Base-by-base conservation (phyloP, 495 filamentous ascomycete species). In the Neurospora sp. region DNA sequence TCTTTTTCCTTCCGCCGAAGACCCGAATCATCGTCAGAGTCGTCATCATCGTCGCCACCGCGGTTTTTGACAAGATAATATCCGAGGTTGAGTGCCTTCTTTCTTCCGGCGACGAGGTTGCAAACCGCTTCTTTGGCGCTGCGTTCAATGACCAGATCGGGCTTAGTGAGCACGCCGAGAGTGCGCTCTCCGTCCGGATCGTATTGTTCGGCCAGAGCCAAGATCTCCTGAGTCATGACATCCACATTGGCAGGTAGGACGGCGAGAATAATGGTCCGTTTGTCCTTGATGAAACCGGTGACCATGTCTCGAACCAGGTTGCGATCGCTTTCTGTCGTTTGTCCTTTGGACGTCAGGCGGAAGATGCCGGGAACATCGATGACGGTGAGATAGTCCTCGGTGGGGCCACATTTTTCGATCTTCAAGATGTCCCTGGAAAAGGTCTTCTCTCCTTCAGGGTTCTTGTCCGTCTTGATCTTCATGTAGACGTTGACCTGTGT, bases 341-440 rank as follows among this genome's bases (percentile, higher is more conserved):
- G n/a, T 31, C 85, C 86, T 20, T 79, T 71, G 9, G 81, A 86
- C 0, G 83, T 79, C n/a, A 77, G 86, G n/a, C 83, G 85, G 78
- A 92, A 91, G 39, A 91, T 88, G 10, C 89, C 88, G 1, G 89
- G 89, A 3, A 91, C 83, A 74, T 92, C 88, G 53, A 91, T 87
- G 1, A 92, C 80, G 65, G 82, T 90, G 2, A 92, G 78, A 73
- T 91, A 85, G 22, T 87, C 80, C 71, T 89, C 81, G 0, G 72
- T 70, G 0, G 88, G 89, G 6, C 90, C 88, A 42, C 74, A 76
- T 3, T 90, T 85, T 71, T 90, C 87, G 7, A 91, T 81, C 22
- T 82, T 83, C 18, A 91, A 80, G 6, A 91, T 77, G 76, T 89
- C 83, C 2, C 83, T 77, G 1, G 83, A 84, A 73, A 90, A 90